A percentile compares a stretch with the other conserved stretches of the same genome.
These are phyloP conservation scores for Colletotrichum sp. DNA, from an alignment of 2,329 filamentous ascomycete genomes.

Conservation along the genomic window DNA sequence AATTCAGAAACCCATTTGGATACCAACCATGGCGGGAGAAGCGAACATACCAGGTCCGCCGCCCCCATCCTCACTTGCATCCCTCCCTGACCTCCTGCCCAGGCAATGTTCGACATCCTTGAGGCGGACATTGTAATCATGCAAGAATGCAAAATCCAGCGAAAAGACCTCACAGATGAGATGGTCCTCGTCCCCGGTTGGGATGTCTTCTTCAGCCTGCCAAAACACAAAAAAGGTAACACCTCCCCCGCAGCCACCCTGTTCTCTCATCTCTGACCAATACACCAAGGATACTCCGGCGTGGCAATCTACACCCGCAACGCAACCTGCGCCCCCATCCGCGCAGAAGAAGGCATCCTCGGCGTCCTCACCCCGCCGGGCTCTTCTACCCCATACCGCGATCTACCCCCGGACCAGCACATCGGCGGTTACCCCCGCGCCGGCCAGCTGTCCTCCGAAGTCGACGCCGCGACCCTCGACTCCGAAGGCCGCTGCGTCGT, in stretches of 20 bases:
- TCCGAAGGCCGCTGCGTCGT: constrained; percentile 91
- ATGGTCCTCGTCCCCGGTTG: constrained; percentile 95
- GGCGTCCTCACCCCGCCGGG: constrained; percentile 79
- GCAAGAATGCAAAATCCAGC: constrained; percentile 96
- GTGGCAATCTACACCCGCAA: constrained; percentile 96
- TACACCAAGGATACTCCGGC: constrained; percentile 82
- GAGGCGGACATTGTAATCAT: constrained; percentile 93
- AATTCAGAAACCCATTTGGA: constrained; percentile 76
- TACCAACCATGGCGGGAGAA: constrained; percentile 83
- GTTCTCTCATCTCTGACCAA: neutral
- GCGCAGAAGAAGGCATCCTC: constrained; percentile 92
- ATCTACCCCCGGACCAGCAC: constrained; percentile 74
- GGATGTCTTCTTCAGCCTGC: constrained; percentile 96
- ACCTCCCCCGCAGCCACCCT: neutral
- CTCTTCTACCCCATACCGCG: constrained; percentile 72
- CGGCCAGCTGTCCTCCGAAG: constrained; percentile 65
- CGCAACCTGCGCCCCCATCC: constrained; percentile 81
- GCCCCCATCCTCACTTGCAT: neutral
- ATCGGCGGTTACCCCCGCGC: constrained; percentile 88
- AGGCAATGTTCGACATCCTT: constrained; percentile 94
- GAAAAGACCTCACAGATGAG: constrained; percentile 89
- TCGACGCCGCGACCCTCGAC: constrained; percentile 79
- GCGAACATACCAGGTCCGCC: constrained; percentile 68
- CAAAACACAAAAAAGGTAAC: constrained; percentile 88
- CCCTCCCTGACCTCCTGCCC: neutral